Evolutionary conservation across 768 basidiomycete genomes (phyloP).

Genomic region (Lentinula raphanica): DNA sequence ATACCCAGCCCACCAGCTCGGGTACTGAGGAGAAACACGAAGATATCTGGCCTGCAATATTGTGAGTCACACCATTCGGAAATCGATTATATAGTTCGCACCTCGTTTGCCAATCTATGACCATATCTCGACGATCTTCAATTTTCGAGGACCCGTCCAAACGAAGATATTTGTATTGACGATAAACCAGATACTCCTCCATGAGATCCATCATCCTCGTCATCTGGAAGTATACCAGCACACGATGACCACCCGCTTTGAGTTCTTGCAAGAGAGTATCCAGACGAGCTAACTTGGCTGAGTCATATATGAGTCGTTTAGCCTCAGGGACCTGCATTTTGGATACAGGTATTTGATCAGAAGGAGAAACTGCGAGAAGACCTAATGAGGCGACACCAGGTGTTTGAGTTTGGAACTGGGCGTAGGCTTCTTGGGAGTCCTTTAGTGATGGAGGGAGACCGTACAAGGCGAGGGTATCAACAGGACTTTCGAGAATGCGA

Average conservation of each 20-base stretch:
- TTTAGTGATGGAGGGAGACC: slow-evolving; percentile 69
- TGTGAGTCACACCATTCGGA: background rate
- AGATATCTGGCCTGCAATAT: slow-evolving; percentile 68
- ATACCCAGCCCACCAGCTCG: slow-evolving; percentile 95
- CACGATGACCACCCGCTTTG: slow-evolving; percentile 88
- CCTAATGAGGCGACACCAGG: slow-evolving; percentile 65
- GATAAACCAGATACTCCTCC: slow-evolving; percentile 96
- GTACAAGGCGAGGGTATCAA: slow-evolving; percentile 73
- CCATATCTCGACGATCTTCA: slow-evolving; percentile 97
- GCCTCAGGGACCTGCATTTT: slow-evolving; percentile 92
- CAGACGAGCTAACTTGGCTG: slow-evolving; percentile 89
- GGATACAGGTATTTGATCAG: slow-evolving; percentile 71
- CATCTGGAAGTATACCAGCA: slow-evolving; percentile 99
- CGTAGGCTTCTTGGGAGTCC: slow-evolving; percentile 51
- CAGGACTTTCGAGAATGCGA: slow-evolving; percentile 56
- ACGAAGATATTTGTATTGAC: slow-evolving; percentile 92
- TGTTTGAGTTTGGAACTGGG: slow-evolving; percentile 39
- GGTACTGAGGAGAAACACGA: slow-evolving; percentile 87
- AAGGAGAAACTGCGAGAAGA: slow-evolving; percentile 59
- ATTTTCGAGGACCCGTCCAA: slow-evolving; percentile 92
- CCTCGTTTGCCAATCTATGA: slow-evolving; percentile 98
- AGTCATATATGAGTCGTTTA: slow-evolving; percentile 92
- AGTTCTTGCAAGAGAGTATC: slow-evolving; percentile 88
- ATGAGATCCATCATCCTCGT: slow-evolving; percentile 99
- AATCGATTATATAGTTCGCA: slow-evolving; percentile 32